Evolutionary conservation across 495 filamentous ascomycete species (phyloP), one percentile per base, ranked within the genome.

Genomic region (Durotheca rogersii): DNA sequence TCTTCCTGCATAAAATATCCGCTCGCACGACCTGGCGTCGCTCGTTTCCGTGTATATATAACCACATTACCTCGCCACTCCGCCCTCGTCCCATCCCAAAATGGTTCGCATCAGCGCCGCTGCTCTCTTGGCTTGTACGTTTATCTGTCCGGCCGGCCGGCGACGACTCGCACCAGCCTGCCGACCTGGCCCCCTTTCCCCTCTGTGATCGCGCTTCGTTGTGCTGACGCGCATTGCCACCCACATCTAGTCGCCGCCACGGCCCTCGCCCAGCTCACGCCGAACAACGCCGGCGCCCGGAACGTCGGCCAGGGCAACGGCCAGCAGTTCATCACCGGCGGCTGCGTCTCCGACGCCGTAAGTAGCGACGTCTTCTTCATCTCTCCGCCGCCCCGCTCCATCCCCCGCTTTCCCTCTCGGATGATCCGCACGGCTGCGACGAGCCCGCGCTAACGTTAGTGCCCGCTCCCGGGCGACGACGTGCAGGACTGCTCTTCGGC

Each of bases 291-390:
- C 12, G 69, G 68, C 23, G 66, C 69, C 37, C 61, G 62, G 40
- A 61, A 82, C 57, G 77, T 80, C 43, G 78, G 78, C 21, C 63
- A 70, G 42, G 78, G 75, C 43, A 71, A 71, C 33, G 76, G 68
- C 12, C 49, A 65, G 14, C 76, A 80, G 58, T 81, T 78, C 67
- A 76, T 78, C 53, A 74, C 75, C 23, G 65, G 65, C 20, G 71
- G 75, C 34, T 78, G 75, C 49, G 70, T 72, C 35, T 70, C 72
- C 20, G 66, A 72, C 39, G 68, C 72, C 31, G 68, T 58, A 45
- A 58, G 55, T 53, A 1, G 11, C 11, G 3, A 16, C n/a, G n/a
- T n/a, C n/a, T 31, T 40, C 14, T 41, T n/a, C n/a, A n/a, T n/a
- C n/a, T n/a, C n/a, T n/a, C n/a, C n/a, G n/a, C n/a, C n/a, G n/a